Conservation (phyloP, 106 monocot species). For the Triglochin maritima region DNA sequence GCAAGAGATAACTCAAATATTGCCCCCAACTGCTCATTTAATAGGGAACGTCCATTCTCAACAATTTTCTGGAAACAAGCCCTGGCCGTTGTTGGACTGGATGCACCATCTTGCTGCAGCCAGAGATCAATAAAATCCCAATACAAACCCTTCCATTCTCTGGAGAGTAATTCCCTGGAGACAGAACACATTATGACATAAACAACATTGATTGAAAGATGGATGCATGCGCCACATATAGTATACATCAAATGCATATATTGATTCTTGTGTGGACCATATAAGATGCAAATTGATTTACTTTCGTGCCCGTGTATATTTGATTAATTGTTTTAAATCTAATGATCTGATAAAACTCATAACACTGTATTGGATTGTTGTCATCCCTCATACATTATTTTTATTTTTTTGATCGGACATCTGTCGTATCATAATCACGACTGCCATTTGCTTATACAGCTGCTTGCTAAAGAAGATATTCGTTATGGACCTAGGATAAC, state of each 20-base stretch:
- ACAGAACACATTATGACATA: neutral
- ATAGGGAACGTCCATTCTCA: slow-evolving; percentile 36
- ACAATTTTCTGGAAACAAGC: slow-evolving; percentile 61
- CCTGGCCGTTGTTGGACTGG: slow-evolving; percentile 46
- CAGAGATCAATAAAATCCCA: slow-evolving; percentile 77
- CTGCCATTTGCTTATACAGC: no score
- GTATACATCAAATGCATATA: no score
- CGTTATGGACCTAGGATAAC: no score
- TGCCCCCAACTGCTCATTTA: slow-evolving; percentile 53
- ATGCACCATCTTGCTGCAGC: slow-evolving; percentile 42
- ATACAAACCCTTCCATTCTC: slow-evolving; percentile 58
- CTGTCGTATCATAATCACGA: no score
- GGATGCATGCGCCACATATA: no score
- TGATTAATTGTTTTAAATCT: neutral
- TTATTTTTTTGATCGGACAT: no score
- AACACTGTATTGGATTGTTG: no score
- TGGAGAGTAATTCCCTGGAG: slow-evolving; percentile 72
- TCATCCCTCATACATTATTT: no score
- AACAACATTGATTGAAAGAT: neutral
- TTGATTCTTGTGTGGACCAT: neutral
- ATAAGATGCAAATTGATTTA: neutral
- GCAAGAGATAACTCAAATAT: slow-evolving; percentile 73
- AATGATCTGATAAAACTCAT: neutral
- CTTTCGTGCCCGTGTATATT: neutral
- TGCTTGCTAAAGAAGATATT: no score